Evolutionary conservation across 495 filamentous ascomycete genomes (phyloP).

Genomic region (Trypethelium eluteriae): DNA sequence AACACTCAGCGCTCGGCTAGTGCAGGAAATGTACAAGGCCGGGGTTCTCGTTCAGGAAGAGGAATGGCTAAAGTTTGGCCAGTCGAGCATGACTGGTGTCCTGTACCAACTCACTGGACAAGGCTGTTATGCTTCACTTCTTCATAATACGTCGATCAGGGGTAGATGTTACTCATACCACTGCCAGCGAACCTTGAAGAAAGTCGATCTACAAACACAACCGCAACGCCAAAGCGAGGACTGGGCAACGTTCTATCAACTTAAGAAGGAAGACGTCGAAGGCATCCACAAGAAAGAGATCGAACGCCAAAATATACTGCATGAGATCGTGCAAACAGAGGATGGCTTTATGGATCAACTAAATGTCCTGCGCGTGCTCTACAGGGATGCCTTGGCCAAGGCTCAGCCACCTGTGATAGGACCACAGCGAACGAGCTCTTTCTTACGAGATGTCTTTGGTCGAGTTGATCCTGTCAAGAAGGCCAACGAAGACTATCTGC

Average conservation of each 20-base stretch:
- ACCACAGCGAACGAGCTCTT: conserved; percentile 63
- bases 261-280: conserved; percentile 68
- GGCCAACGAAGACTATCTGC: conserved; percentile 88
- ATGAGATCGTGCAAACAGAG: conserved; percentile 93
- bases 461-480: conserved; percentile 81
- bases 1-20: conserved; percentile 68
- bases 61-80: conserved; percentile 93
- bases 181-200: conserved; percentile 89
- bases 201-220: conserved; percentile 73
- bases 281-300: conserved; percentile 74
- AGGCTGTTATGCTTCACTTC: conserved; percentile 78
- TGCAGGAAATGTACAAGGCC: conserved; percentile 69
- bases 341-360: conserved; percentile 83
- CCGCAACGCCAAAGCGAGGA: conserved; percentile 63
- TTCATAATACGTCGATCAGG: conserved; percentile 66
- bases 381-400: conserved; percentile 68
- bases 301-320: conserved; percentile 84
- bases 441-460: conserved; percentile 80
- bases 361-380: conserved; percentile 73
- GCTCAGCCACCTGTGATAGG: conserved; percentile 76
- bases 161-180: conserved; percentile 90
- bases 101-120: conserved; percentile 87
- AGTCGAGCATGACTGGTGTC: conserved; percentile 70
- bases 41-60: conserved; percentile 80
- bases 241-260: conserved; percentile 85